Base-by-base conservation (phyloP, 2,329 filamentous ascomycete genomes). In the Apiospora saccharicola region DNA sequence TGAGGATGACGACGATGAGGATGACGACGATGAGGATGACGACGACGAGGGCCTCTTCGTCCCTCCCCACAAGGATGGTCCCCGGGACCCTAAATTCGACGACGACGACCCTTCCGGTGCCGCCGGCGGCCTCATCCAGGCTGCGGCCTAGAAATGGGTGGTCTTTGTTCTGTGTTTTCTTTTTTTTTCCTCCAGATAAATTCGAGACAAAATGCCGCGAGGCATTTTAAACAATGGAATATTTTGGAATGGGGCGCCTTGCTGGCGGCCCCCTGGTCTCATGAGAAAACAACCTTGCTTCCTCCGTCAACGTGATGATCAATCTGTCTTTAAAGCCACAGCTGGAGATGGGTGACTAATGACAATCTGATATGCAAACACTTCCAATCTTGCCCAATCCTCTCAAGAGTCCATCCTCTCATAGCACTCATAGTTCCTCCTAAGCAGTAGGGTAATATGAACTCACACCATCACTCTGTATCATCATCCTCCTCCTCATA, bases 71-170 rank as follows among this genome's bases (percentile, higher is more conserved):
- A 10, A 26, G 51, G 51, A 57, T 57, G 51, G 51, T 57, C 51
- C 51, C 26, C 51, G 14, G 51, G 51, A 57, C 51, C 51, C 51
- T 57, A 57, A 57, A 57, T 57, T 34, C 14, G 51, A 57, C 26
- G 51, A 57, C 14, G 51, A 57, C 51, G n/a, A 57, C 51, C 51
- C 51, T 16, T 19, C 51, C 1, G 51, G 51, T 57, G 51, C 51
- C 16, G 51, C 51, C 7, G 51, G 51, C 14, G 51, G 51, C 51
- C 51, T 57, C 4, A 57, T 57, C 51, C 26, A 26, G 26, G 51
- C 51, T 34, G 13, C 13, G 24, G 49, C 49, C 44, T 47, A 47
- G 26, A 22, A 16, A 47, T 47, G 44, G 16, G 19, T 22, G 44
- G 16, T 44, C 5, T 47, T 47, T 7, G 44, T 22, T 47, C 22